Conservation (phyloP, 441 rosid species). For the Syzygium syzygioides region DNA sequence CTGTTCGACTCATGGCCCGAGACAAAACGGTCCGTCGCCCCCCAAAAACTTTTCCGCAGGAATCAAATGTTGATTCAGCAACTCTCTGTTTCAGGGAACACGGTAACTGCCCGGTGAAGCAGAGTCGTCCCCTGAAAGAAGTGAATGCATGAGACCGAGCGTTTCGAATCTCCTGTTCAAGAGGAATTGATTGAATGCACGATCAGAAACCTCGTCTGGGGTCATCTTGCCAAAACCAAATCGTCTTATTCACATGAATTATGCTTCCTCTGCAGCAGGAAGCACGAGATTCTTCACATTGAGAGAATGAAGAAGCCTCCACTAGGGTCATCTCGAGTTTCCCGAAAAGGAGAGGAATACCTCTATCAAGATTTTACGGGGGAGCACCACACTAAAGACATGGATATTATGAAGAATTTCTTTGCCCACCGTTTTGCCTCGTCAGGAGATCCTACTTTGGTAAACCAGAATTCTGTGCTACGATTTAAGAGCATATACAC, state of each 20-base stretch:
- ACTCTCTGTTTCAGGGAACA: slow-evolving; percentile 19
- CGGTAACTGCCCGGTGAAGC: slow-evolving; percentile 59
- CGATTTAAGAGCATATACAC: not conserved
- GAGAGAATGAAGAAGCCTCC: slow-evolving; percentile 56
- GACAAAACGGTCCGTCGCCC: not conserved
- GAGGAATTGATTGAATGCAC: not conserved
- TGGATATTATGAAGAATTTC: not conserved
- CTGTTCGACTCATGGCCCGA: not conserved
- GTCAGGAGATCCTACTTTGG: not conserved
- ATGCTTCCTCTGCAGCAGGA: slow-evolving; percentile 86
- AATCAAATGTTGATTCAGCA: not conserved
- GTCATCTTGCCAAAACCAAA: slow-evolving; percentile 62
- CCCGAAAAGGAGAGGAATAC: not conserved
- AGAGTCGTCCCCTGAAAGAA: slow-evolving; percentile 70
- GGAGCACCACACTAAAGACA: not conserved
- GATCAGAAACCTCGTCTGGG: slow-evolving; percentile 46
- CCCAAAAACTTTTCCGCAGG: slow-evolving; percentile 2
- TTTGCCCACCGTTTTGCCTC: not conserved
- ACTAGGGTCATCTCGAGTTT: no score
- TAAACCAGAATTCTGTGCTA: not conserved
- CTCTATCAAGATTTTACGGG: not conserved
- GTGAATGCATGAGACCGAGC: not conserved
- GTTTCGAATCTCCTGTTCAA: not conserved
- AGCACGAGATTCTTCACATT: slow-evolving; percentile 64
- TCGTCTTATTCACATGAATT: slow-evolving; percentile 71